Percentiles rank a stretch among this genome's conserved stretches.
These are phyloP conservation scores for Graphiopsis chlorocephala DNA, from an alignment of 2,329 filamentous ascomycete genomes.

Conservation along the genomic window DNA sequence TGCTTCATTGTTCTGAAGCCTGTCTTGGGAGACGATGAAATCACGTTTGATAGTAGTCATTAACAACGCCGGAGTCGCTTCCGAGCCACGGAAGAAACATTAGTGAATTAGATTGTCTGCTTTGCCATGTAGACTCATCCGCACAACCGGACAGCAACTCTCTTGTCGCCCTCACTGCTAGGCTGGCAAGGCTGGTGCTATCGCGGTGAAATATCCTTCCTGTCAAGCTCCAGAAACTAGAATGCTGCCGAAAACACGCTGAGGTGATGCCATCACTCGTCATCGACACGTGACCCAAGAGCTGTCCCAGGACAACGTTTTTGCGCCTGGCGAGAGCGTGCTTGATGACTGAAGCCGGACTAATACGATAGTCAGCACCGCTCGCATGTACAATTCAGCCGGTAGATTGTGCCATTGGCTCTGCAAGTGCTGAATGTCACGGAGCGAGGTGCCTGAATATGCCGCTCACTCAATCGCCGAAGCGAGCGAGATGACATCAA, in stretches of 20 bases:
- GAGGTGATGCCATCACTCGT: neutral
- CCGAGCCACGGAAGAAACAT: neutral
- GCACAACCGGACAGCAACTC: too few relatives aligned
- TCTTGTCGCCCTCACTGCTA: neutral
- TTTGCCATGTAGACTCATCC: neutral
- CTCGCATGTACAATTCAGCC: neutral
- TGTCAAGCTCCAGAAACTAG: neutral
- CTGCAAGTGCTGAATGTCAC: neutral
- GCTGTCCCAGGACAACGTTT: too few relatives aligned
- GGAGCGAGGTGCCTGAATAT: neutral
- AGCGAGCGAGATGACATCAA: slow-evolving; percentile 11
- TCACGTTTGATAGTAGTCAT: too few relatives aligned
- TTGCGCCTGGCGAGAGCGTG: neutral
- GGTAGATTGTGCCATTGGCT: neutral
- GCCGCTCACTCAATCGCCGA: neutral
- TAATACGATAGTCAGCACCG: neutral
- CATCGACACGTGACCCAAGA: slow-evolving; percentile 9
- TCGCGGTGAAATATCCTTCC: slow-evolving; percentile 5
- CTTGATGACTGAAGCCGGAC: neutral
- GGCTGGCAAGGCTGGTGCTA: neutral
- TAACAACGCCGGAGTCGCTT: neutral
- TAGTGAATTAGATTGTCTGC: neutral
- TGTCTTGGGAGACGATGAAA: neutral
- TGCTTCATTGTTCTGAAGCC: neutral
- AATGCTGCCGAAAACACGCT: neutral